A percentile compares a stretch with the other conserved stretches of the same genome.
Conservation (phyloP, 306 rosid genomes). For the Parietaria judaica region DNA sequence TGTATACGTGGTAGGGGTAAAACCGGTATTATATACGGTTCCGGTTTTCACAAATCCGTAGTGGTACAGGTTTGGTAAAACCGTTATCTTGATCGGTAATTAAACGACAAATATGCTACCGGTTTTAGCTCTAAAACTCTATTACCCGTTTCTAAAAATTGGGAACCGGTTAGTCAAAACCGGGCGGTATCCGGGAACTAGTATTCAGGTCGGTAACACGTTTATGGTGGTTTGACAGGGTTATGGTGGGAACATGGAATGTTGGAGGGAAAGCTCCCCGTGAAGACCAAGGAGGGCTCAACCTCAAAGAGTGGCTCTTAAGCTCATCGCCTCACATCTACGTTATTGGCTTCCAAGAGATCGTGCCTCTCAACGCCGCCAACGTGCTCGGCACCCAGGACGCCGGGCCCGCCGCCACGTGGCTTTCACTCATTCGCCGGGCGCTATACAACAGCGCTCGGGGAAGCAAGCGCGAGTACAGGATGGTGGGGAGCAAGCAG, state of each 20-base stretch:
- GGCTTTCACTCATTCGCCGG: constrained; percentile 53
- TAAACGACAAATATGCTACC: too few species aligned
- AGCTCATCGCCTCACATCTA: constrained; percentile 56
- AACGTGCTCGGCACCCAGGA: constrained; percentile 87
- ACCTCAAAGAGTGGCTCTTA: constrained; percentile 72
- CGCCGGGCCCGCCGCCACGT: constrained; percentile 60
- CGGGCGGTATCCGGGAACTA: too few species aligned
- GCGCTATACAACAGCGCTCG: constrained; percentile 36
- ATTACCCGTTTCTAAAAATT: too few species aligned
- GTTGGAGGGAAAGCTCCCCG: constrained; percentile 90
- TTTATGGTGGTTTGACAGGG: constrained; percentile 25
- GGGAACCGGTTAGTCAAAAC: too few species aligned
- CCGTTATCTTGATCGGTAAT: too few species aligned
- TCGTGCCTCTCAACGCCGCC: constrained; percentile 82
- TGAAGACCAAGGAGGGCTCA: constrained; percentile 33
- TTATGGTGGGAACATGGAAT: constrained; percentile 95
- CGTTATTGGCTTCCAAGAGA: constrained; percentile 91
- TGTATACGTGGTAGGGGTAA: too few species aligned
- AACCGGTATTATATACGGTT: too few species aligned
- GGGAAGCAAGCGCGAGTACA: constrained; percentile 10
- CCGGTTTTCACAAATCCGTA: too few species aligned
- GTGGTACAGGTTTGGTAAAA: too few species aligned
- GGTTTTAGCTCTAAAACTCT: too few species aligned
- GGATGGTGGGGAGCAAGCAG: constrained; percentile 71
- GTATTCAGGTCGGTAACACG: too few species aligned